Base-by-base conservation (phyloP, 139 green algal species). In the Chlamydomonas incerta region DNA sequence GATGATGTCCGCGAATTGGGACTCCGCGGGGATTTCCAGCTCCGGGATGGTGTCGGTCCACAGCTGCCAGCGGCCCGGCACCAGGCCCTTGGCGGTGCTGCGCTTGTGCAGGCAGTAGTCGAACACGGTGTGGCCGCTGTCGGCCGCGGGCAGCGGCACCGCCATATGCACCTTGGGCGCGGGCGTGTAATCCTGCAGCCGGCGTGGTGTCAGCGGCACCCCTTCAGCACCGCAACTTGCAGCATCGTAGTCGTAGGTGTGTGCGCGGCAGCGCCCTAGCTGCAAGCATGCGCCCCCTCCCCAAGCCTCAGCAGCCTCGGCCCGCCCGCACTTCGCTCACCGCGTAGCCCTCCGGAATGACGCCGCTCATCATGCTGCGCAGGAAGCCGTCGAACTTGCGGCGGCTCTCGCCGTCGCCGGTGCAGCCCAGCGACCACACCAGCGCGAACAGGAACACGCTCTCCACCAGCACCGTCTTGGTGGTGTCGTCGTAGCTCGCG, bases 1-100 rank as follows among this genome's bases (percentile, higher is more conserved):
- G 87, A 95, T 96, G 76, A 96, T 95, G 80, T 95, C 91, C 17
- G 86, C 89, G 73, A 95, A 95, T 68, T 88, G 68, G 0, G 90
- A 74, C 46, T 83, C 89, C n/a, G 60, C 26, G 5, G 91, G 89
- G 31, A 96, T 95, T 15, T 84, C 35, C 28, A 92, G 73, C 15
- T 80, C 65, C 2, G 86, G 74, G 41, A 95, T 88, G 8, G 88
- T 91, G 62, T 89, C 85, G 20, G 77, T 87, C 94, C 94, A 96
- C 15, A 72, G 74, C 70, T 89, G 72, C 92, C 93, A 95, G 21
- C 50, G 55, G 69, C 85, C 67, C 10, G 80, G 80, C 29, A 73
- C 69, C 69, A 87, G 37, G 31, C 81, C 81, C 3, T n/a, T 34
- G 8, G 52, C 41, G 60, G 21, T 80, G 72, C 41, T n/a, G 62